Evolutionary conservation across 164 flowering plant species (phyloP).

Genomic region (Vitis vinifera): ASM3070453v1 NC_081822.1:6505001-6505500

Average conservation of each 20-base stretch:
- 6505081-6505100: not conserved
- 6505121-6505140: not conserved
- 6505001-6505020: not conserved
- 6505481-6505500: conserved; percentile 45
- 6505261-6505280: conserved; percentile 22
- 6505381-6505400: conserved; percentile 45
- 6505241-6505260: conserved; percentile 24
- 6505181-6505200: conserved; percentile 36
- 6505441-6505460: conserved; percentile 16
- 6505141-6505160: conserved; percentile 14
- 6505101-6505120: not conserved
- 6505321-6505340: conserved; percentile 38
- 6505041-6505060: not conserved
- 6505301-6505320: conserved; percentile 46
- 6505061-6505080: not conserved
- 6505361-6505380: conserved; percentile 22
- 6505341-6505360: conserved; percentile 15
- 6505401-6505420: conserved; percentile 52
- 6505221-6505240: conserved; percentile 27
- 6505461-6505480: conserved; percentile 32
- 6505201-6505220: conserved; percentile 30
- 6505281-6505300: conserved; percentile 27
- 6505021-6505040: not conserved
- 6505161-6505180: not conserved
- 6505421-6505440: conserved; percentile 44